phyloP scores from a whole-genome alignment of 495 filamentous ascomycete genomes.

The Neurospora sp. region DNA sequence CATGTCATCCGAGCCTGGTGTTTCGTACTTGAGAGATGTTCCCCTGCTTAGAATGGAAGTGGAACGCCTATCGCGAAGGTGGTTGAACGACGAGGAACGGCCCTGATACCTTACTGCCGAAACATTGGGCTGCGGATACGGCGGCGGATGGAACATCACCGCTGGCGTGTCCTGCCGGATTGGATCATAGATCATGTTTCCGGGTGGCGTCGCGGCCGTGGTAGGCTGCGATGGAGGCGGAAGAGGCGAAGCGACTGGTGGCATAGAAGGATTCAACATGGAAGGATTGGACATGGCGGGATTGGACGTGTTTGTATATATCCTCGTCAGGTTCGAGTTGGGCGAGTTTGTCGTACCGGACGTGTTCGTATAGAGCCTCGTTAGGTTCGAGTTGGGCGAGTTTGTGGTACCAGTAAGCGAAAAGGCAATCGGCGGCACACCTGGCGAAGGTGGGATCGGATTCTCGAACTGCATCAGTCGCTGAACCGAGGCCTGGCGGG shows the following conservation, averaged over 20 bases:
- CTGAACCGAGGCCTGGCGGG: slow-evolving; percentile 34
- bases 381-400: slow-evolving; percentile 69
- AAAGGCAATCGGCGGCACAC: slow-evolving; percentile 55
- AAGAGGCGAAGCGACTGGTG: slow-evolving; percentile 5
- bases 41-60: background rate
- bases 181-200: slow-evolving; percentile 44
- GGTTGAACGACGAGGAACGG: slow-evolving; percentile 12
- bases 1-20: slow-evolving; percentile 20
- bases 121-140: slow-evolving; percentile 37
- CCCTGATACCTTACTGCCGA: slow-evolving; percentile 32
- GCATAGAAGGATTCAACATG: background rate
- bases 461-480: slow-evolving; percentile 22
- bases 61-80: background rate
- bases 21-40: slow-evolving; percentile 26
- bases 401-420: slow-evolving; percentile 74
- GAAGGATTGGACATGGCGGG: background rate
- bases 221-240: slow-evolving; percentile 12
- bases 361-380: slow-evolving; percentile 45
- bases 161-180: slow-evolving; percentile 34
- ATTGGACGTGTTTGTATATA: background rate
- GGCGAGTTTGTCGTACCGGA: background rate
- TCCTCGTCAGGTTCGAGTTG: background rate
- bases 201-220: slow-evolving; percentile 32
- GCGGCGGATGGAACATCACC: slow-evolving; percentile 30
- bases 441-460: slow-evolving; percentile 23